These are phyloP conservation scores for Patellifolia procumbens DNA, from an alignment of 179 eudicot genomes.

Conservation along the genomic window DNA sequence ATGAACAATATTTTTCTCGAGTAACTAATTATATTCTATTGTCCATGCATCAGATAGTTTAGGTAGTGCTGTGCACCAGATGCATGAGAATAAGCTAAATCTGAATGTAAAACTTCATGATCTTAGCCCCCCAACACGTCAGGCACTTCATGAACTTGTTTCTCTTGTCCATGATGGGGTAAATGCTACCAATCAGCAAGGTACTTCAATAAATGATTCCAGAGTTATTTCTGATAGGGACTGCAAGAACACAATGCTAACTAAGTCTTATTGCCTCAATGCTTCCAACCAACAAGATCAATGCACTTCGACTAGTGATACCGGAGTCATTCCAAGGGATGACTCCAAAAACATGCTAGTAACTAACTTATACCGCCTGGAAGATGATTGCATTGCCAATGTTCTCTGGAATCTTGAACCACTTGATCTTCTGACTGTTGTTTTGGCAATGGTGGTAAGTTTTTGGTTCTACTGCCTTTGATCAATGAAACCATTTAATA, in stretches of 20 bases:
- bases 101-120: conserved; percentile 50
- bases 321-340: conserved; percentile 37
- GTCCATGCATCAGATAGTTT: conserved; percentile 36
- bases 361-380: conserved; percentile 40
- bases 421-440: conserved; percentile 50
- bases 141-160: conserved; percentile 67
- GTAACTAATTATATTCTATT: conserved; percentile 4
- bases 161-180: conserved; percentile 71
- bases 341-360: conserved; percentile 30
- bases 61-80: conserved; percentile 15
- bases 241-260: conserved; percentile 23
- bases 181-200: conserved; percentile 33
- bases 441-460: conserved; percentile 82
- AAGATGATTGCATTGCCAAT: conserved; percentile 73
- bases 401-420: conserved; percentile 71
- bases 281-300: conserved; percentile 34
- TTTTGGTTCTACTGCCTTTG: conserved; percentile 9
- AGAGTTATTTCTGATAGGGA: conserved; percentile 33
- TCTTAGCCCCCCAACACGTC: conserved; percentile 50
- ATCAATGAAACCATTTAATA: neutral
- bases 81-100: conserved; percentile 35
- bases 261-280: conserved; percentile 24
- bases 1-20: neutral
- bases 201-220: conserved; percentile 34
- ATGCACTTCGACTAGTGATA: conserved; percentile 33